These are phyloP conservation scores for Gymnopilus dilepis DNA, from an alignment of 768 basidiomycete species.

Conservation along the genomic window DNA sequence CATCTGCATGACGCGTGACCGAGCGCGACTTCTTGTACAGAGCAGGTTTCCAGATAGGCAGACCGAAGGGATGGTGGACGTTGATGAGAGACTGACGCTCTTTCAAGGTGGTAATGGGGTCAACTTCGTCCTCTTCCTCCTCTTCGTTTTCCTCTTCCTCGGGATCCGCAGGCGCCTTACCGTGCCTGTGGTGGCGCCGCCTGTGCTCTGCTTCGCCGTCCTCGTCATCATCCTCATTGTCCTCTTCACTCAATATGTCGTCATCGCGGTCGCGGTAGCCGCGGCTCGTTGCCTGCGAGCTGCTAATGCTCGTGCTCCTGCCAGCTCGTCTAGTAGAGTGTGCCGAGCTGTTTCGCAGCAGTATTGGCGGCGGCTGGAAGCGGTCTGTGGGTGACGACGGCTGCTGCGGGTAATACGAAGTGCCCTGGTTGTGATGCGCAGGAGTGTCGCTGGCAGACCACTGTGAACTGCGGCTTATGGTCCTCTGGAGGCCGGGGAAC, in stretches of 20 bases:
- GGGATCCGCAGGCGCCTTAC: conserved; percentile 48
- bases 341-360: conserved; percentile 55
- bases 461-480: conserved; percentile 58
- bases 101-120: conserved; percentile 84
- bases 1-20: conserved; percentile 95
- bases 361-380: conserved; percentile 45
- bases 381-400: conserved; percentile 54
- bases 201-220: conserved; percentile 41
- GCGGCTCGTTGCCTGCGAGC: conserved; percentile 54
- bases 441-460: conserved; percentile 65
- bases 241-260: conserved; percentile 55
- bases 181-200: conserved; percentile 37
- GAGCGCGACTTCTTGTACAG: conserved; percentile 97
- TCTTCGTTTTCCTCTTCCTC: conserved; percentile 43
- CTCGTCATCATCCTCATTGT: conserved; percentile 44
- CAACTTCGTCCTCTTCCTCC: conserved; percentile 63
- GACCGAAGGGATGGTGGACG: conserved; percentile 98
- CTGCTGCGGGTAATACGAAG: conserved; percentile 62
- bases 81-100: conserved; percentile 98
- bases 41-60: conserved; percentile 99
- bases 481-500: conserved; percentile 43
- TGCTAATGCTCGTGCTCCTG: conserved; percentile 69
- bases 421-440: conserved; percentile 69
- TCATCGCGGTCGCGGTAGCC: conserved; percentile 56
- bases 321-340: conserved; percentile 51